These are phyloP conservation scores for Rhodotorula sp. DNA, from an alignment of 1,284 basidiomycete genomes.

Conservation along the genomic window DNA sequence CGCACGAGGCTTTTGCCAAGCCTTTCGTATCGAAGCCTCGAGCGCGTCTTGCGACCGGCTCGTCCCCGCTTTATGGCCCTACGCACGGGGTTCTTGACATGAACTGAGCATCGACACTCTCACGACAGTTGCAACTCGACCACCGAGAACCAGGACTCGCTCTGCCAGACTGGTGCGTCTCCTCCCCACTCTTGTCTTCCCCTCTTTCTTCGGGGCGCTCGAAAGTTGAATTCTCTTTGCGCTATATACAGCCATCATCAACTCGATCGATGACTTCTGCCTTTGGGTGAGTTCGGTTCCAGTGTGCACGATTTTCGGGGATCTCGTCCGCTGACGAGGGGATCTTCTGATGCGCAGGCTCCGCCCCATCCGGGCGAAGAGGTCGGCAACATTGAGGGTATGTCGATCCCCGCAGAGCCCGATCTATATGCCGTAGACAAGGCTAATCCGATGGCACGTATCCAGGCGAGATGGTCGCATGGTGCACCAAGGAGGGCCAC, in stretches of 20 bases:
- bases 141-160: slow-evolving; percentile 54
- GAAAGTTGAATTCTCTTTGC: too few relatives aligned
- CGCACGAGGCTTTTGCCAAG: background rate
- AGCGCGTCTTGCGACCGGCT: background rate
- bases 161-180: slow-evolving; percentile 59
- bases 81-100: background rate
- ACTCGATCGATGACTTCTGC: slow-evolving; percentile 28
- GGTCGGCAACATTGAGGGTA: slow-evolving; percentile 38
- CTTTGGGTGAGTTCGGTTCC: background rate
- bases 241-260: slow-evolving; percentile 37
- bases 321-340: too few relatives aligned
- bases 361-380: slow-evolving; percentile 24
- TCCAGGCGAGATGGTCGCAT: slow-evolving; percentile 34
- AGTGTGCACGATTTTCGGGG: too few relatives aligned
- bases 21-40: background rate
- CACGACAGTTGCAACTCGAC: slow-evolving; percentile 29
- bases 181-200: background rate
- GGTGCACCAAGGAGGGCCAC: slow-evolving; percentile 38
- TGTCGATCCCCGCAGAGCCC: background rate
- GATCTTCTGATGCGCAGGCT: slow-evolving; percentile 9
- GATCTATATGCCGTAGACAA: background rate
- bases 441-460: background rate
- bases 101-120: background rate
- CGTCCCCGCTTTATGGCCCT: background rate
- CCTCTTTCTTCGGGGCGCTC: too few relatives aligned